These are phyloP conservation scores for Fusarium odoratissimum DNA, from an alignment of 2,329 filamentous ascomycete genomes.

Conservation along the genomic window DNA sequence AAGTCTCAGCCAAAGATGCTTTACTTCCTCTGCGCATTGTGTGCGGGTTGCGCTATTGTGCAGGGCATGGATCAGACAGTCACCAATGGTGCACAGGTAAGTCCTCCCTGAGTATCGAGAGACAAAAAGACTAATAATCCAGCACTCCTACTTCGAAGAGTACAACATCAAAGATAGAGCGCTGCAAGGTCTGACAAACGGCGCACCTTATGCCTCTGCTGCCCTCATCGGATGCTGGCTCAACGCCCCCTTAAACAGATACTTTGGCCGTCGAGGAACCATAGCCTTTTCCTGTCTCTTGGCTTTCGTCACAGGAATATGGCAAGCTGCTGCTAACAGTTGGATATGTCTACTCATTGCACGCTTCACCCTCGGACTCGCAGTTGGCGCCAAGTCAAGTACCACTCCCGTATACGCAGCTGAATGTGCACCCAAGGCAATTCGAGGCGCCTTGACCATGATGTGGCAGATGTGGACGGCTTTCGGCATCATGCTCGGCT, in stretches of 20 bases:
- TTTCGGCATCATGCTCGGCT: conserved; percentile 74
- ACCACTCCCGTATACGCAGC: conserved; percentile 61
- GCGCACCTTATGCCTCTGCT: conserved; percentile 65
- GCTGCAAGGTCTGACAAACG: conserved; percentile 65
- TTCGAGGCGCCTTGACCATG: conserved; percentile 66
- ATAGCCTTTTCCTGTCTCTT: conserved; percentile 70
- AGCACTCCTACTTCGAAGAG: conserved; percentile 51
- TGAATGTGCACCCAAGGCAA: conserved; percentile 63
- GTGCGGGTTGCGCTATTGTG: conserved; percentile 59
- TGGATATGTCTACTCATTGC: conserved; percentile 72
- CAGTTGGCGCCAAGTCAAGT: conserved; percentile 71
- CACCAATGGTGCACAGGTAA: conserved; percentile 63
- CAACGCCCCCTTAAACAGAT: conserved; percentile 62
- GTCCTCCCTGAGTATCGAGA: background rate
- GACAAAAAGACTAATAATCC: background rate
- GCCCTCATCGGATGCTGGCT: conserved; percentile 54
- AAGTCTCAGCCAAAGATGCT: conserved; percentile 57
- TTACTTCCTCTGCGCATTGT: conserved; percentile 46
- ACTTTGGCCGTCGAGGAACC: conserved; percentile 70
- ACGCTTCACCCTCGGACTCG: conserved; percentile 74
- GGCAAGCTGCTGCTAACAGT: conserved; percentile 57
- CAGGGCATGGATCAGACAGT: conserved; percentile 74
- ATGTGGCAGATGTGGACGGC: conserved; percentile 67
- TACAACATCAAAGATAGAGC: conserved; percentile 49
- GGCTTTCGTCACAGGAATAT: conserved; percentile 59